These are phyloP conservation scores for Micromonas commoda DNA, from an alignment of 139 green algal species.

Conservation along the genomic window DNA sequence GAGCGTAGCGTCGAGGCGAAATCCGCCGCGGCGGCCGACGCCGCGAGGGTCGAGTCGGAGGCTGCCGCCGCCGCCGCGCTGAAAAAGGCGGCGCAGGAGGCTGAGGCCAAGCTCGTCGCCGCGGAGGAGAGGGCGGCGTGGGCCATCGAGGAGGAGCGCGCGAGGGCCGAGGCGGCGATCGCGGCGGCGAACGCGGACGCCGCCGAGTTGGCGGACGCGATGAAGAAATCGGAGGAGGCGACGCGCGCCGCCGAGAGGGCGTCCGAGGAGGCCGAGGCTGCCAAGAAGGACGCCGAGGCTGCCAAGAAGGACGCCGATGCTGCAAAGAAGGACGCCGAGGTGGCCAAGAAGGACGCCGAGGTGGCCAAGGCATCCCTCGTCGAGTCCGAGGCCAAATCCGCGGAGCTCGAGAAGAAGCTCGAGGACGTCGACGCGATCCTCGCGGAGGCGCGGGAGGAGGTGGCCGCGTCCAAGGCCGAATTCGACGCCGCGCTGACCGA, in stretches of 20 bases:
- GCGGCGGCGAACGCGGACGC: background rate
- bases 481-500: background rate
- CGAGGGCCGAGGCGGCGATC: background rate
- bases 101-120: background rate
- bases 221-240: background rate
- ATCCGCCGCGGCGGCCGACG: background rate
- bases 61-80: background rate
- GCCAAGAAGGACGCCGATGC: background rate
- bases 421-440: background rate
- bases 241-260: background rate
- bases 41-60: background rate
- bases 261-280: background rate
- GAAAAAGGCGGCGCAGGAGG: background rate
- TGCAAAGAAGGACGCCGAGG: conserved; percentile 5
- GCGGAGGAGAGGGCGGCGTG: background rate
- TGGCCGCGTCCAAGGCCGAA: background rate
- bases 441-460: background rate
- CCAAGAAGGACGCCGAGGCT: background rate
- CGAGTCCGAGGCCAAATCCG: background rate
- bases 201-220: background rate
- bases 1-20: background rate
- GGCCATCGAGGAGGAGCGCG: background rate
- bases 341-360: background rate
- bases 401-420: background rate
- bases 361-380: background rate